phyloP scores from a whole-genome alignment of 2,329 filamentous ascomycete genomes.

The Ceratocystis eucalypticola region DNA sequence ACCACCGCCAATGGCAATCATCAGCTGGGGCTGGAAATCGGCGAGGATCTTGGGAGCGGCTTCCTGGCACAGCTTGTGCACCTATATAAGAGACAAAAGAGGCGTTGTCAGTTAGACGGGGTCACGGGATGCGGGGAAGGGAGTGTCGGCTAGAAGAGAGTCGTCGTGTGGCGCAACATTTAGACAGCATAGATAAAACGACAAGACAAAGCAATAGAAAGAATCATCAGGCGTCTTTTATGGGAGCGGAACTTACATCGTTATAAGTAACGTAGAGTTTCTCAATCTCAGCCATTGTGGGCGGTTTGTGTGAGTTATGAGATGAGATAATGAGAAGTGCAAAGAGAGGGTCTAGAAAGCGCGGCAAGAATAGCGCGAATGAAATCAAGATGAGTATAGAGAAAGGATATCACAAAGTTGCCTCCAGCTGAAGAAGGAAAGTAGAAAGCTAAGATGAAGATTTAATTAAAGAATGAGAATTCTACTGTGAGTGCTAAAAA shows the following conservation, averaged over 20 bases:
- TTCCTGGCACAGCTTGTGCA: conserved; percentile 93
- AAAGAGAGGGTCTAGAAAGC: neutral
- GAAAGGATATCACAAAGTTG: neutral
- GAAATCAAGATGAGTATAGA: neutral
- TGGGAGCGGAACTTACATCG: conserved; percentile 48
- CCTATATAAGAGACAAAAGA: conserved; percentile 37
- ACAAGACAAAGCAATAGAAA: neutral
- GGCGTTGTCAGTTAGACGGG: conserved; percentile 1
- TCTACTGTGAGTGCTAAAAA: neutral
- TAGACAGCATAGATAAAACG: neutral
- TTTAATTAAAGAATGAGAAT: neutral
- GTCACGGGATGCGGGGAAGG: neutral
- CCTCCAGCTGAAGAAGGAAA: neutral
- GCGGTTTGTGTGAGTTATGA: conserved; percentile 13
- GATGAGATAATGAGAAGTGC: conserved; percentile 7
- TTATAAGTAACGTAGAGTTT: conserved; percentile 89
- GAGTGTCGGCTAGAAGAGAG: neutral
- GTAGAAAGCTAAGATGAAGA: neutral
- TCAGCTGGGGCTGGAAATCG: conserved; percentile 82
- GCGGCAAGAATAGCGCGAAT: neutral
- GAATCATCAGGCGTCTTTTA: neutral
- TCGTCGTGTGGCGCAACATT: neutral
- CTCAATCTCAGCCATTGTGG: conserved; percentile 66
- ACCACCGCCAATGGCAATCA: conserved; percentile 96
- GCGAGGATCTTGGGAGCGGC: conserved; percentile 68